Percentiles rank a stretch among this genome's conserved stretches.
Evolutionary conservation across 2,329 filamentous ascomycete species (phyloP).

Genomic region (Fusarium redolens): DNA sequence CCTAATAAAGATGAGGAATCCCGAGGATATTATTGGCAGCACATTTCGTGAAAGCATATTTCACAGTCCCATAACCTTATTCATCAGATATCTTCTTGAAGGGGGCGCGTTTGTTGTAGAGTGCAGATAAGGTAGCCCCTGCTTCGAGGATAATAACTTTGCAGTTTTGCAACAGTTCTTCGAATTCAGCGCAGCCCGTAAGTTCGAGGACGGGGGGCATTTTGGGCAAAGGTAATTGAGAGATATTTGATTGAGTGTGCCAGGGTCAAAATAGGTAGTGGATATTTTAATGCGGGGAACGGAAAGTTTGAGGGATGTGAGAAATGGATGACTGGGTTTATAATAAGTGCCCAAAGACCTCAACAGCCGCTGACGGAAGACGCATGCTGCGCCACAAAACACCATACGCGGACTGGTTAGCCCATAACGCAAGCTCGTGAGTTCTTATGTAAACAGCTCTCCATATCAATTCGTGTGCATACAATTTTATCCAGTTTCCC

Average conservation of each 20-base stretch:
- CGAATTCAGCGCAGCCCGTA: not conserved
- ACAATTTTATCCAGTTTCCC: not conserved
- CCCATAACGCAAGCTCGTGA: not conserved
- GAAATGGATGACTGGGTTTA: not conserved
- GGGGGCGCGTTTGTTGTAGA: not conserved
- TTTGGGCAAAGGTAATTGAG: not conserved
- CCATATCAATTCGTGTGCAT: not conserved
- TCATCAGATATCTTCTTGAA: not conserved
- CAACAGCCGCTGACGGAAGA: not conserved
- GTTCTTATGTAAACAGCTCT: not conserved
- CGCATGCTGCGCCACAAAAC: not conserved
- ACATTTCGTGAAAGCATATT: no score
- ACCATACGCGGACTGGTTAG: not conserved
- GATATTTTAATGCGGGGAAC: not conserved
- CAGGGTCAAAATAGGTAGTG: not conserved
- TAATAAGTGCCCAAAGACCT: not conserved
- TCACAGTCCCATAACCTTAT: not conserved
- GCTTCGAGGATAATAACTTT: not conserved
- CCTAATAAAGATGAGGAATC: not conserved
- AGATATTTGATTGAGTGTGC: not conserved
- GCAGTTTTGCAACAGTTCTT: not conserved
- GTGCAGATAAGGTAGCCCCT: not conserved
- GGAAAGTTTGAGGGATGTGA: no score
- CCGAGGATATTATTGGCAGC: not conserved
- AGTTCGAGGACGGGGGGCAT: not conserved